Conservation (phyloP, 108 stramenopile genomes). For the Cyclotella sp. region DNA sequence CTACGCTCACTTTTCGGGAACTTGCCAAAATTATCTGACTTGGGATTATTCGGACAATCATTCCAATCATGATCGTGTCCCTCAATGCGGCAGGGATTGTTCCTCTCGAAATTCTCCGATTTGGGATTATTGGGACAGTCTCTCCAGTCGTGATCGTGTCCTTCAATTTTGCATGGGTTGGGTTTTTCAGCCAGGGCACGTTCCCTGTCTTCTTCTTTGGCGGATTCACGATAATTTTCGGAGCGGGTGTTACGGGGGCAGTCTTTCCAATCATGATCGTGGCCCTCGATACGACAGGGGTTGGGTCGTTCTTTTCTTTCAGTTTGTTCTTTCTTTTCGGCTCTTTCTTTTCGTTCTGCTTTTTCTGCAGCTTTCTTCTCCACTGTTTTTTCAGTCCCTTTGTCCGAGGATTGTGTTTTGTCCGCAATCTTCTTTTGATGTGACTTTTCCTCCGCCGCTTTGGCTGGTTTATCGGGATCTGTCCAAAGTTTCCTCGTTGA, state of each 20-base stretch:
- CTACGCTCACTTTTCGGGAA: background rate
- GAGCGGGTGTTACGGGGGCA: constrained; percentile 36
- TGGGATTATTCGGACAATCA: constrained; percentile 40
- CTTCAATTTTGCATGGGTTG: constrained; percentile 37
- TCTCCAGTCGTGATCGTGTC: constrained; percentile 43
- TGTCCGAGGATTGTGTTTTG: background rate
- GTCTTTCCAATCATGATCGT: constrained; percentile 44
- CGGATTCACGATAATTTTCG: constrained; percentile 13
- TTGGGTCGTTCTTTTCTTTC: constrained; percentile 28
- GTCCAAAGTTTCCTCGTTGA: constrained; percentile 23
- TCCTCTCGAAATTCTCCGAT: constrained; percentile 27
- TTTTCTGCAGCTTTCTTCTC: background rate
- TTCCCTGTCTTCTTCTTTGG: constrained; percentile 17
- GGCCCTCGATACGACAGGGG: constrained; percentile 38
- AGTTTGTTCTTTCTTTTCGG: constrained; percentile 1
- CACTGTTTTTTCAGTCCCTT: background rate
- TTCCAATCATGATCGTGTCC: constrained; percentile 45
- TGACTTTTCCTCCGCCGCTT: constrained; percentile 5
- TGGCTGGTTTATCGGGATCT: constrained; percentile 12
- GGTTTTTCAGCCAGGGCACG: constrained; percentile 9
- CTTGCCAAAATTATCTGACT: constrained; percentile 33
- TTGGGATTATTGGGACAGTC: constrained; percentile 43
- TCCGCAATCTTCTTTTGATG: constrained; percentile 1
- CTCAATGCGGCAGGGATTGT: constrained; percentile 30
- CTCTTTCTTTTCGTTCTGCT: background rate